phyloP scores from a whole-genome alignment of 345 rosid species.

The Trapa incisa region DNA sequence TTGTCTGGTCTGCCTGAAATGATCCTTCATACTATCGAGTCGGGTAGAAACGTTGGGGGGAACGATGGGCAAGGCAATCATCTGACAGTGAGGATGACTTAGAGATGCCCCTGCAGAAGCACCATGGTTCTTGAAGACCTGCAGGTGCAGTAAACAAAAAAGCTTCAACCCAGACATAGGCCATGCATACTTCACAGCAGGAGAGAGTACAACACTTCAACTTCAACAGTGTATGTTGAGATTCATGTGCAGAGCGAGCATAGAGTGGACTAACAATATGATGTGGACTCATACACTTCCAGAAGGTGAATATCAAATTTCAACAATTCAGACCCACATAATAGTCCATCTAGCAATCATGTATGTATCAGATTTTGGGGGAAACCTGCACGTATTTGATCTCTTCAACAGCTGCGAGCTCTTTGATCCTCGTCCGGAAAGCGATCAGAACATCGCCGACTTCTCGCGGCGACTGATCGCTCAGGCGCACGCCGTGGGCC shows the following conservation, averaged over 20 bases:
- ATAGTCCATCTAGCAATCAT: too few species aligned
- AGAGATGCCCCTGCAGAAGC: constrained; percentile 92
- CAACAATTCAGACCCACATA: too few species aligned
- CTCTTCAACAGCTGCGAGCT: constrained; percentile 32
- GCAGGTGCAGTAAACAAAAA: neutral
- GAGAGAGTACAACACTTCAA: too few species aligned
- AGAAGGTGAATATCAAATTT: too few species aligned
- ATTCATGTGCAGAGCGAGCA: too few species aligned
- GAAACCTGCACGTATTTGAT: constrained; percentile 64
- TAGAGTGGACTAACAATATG: too few species aligned
- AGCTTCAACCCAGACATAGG: neutral
- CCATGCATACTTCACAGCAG: too few species aligned
- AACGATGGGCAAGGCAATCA: constrained; percentile 63
- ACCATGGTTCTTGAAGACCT: constrained; percentile 94
- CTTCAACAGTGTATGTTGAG: too few species aligned
- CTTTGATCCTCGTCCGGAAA: constrained; percentile 59
- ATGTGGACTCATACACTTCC: too few species aligned
- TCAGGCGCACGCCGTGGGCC: constrained; percentile 48
- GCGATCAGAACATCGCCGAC: constrained; percentile 56
- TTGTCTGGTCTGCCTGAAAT: constrained; percentile 46
- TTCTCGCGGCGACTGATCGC: constrained; percentile 41
- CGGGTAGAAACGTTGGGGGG: constrained; percentile 53
- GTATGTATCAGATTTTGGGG: too few species aligned
- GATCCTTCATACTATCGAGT: constrained; percentile 45
- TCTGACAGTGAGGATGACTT: constrained; percentile 90